Evolutionary conservation across 1,284 basidiomycete species (phyloP).

Genomic region (Apiotrichum montevideense): DNA sequence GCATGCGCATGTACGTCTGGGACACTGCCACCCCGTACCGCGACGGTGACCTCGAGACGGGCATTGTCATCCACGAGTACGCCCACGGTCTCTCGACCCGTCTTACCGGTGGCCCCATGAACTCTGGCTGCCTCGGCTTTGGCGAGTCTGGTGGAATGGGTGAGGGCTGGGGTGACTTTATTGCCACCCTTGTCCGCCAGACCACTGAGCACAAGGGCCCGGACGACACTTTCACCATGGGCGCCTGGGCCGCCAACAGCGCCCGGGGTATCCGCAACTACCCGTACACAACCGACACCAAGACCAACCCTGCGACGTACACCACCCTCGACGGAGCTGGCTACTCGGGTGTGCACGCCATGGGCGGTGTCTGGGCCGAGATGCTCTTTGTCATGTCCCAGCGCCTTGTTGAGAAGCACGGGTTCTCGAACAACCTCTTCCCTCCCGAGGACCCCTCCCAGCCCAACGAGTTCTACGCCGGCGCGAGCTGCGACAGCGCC

Average conservation of each 20-base stretch:
- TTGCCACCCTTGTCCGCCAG: constrained; percentile 77
- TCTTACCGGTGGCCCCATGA: constrained; percentile 85
- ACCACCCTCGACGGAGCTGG: constrained; percentile 85
- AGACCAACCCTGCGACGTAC: constrained; percentile 84
- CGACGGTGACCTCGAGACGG: constrained; percentile 90
- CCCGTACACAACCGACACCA: constrained; percentile 68
- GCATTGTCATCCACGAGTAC: constrained; percentile 86
- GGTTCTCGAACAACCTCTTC: constrained; percentile 70
- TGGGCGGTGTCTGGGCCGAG: constrained; percentile 94
- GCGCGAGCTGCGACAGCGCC: constrained; percentile 37
- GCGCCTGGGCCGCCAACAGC: constrained; percentile 84
- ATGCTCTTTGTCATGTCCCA: constrained; percentile 81
- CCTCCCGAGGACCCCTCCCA: constrained; percentile 56
- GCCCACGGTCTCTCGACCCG: constrained; percentile 86
- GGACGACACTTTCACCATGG: constrained; percentile 65
- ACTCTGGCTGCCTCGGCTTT: constrained; percentile 90
- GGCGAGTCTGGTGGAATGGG: constrained; percentile 96
- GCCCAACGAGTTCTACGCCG: constrained; percentile 62
- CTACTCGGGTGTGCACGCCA: constrained; percentile 57
- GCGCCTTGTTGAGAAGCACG: constrained; percentile 70
- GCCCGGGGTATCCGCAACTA: constrained; percentile 78
- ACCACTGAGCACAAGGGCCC: constrained; percentile 58
- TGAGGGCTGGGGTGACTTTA: constrained; percentile 66
- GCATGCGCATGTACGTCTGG: constrained; percentile 98
- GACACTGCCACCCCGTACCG: constrained; percentile 80